These are phyloP conservation scores for Clavispora fructus DNA, from an alignment of 805 yeast species.

Conservation along the genomic window DNA sequence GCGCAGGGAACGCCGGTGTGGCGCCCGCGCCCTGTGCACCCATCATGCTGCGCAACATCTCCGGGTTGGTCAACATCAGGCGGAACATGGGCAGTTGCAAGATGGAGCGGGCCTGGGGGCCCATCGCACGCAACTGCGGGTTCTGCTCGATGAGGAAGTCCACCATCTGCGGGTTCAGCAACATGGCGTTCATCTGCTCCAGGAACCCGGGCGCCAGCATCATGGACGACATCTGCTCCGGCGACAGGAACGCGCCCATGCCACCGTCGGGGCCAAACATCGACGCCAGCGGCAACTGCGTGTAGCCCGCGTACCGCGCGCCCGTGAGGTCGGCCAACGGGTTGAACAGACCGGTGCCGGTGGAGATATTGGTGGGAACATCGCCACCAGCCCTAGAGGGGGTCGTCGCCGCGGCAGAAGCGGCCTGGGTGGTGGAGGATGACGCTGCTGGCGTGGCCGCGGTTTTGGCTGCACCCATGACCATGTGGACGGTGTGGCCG, in stretches of 20 bases:
- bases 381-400: constrained; percentile 4
- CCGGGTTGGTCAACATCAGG: constrained; percentile 68
- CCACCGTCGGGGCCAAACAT: constrained; percentile 97
- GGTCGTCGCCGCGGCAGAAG: constrained; percentile 2
- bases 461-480: constrained; percentile 60
- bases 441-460: constrained; percentile 18
- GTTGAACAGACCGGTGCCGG: constrained; percentile 86
- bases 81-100: constrained; percentile 80
- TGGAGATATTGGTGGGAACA: constrained; percentile 77
- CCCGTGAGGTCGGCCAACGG: constrained; percentile 91
- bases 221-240: constrained; percentile 69
- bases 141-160: constrained; percentile 76
- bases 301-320: constrained; percentile 91
- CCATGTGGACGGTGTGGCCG: constrained; percentile 87
- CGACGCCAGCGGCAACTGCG: constrained; percentile 79
- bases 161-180: constrained; percentile 83
- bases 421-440: constrained; percentile 12
- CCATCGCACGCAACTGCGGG: constrained; percentile 81
- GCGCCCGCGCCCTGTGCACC: constrained; percentile 33
- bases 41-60: constrained; percentile 78
- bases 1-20: constrained; percentile 28
- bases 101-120: constrained; percentile 84
- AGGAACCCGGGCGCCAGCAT: constrained; percentile 78
- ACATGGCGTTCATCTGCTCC: constrained; percentile 75
- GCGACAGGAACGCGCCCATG: constrained; percentile 65